phyloP scores from a whole-genome alignment of 345 rosid species.

The Crucihimalaya himalaica region DNA sequence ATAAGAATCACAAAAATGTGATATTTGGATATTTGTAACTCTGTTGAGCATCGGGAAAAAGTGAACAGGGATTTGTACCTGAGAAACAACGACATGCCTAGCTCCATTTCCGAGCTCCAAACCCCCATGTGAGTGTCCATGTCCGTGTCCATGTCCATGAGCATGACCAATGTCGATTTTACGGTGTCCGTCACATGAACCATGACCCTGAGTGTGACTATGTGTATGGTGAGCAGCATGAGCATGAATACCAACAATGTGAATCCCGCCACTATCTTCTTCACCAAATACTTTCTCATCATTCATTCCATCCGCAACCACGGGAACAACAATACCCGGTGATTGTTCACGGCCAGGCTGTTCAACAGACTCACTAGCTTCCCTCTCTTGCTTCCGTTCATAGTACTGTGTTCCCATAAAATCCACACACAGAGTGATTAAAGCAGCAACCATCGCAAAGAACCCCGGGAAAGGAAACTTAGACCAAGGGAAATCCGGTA shows the following conservation, averaged over 20 bases:
- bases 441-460: conserved; percentile 84
- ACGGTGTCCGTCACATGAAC: conserved; percentile 50
- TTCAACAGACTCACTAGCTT: conserved; percentile 43
- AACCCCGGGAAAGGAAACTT: conserved; percentile 92
- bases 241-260: conserved; percentile 88
- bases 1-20: not conserved
- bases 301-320: conserved; percentile 22
- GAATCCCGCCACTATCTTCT: conserved; percentile 82
- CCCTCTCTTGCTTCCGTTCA: conserved; percentile 73
- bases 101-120: conserved; percentile 54
- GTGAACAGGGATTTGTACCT: conserved; percentile 45
- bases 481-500: conserved; percentile 71
- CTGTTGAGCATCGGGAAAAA: not conserved
- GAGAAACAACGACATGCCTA: conserved; percentile 84
- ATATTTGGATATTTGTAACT: not conserved
- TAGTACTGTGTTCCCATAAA: conserved; percentile 90
- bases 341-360: conserved; percentile 41
- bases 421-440: conserved; percentile 74
- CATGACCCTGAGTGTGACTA: conserved; percentile 60
- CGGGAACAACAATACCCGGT: conserved; percentile 43
- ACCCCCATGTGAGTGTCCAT: conserved; percentile 36
- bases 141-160: conserved; percentile 6
- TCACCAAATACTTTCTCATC: conserved; percentile 72
- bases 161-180: conserved; percentile 31
- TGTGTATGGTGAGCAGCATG: conserved; percentile 90